Conservation (phyloP, 495 filamentous ascomycete species). For the Podospora sp. region DNA sequence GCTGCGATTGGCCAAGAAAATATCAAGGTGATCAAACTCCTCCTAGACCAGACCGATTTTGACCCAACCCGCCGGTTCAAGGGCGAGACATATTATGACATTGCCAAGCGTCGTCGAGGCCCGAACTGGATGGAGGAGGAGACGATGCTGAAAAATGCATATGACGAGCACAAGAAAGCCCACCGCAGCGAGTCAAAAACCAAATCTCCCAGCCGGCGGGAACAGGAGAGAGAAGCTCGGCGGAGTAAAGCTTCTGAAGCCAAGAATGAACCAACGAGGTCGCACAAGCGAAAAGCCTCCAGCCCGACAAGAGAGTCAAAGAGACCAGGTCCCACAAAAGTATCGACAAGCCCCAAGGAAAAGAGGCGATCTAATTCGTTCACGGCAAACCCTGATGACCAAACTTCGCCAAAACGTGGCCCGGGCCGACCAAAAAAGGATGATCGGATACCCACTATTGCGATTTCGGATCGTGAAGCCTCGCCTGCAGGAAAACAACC, state of each 20-base stretch:
- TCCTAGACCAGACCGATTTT: constrained; percentile 77
- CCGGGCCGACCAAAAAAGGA: constrained; percentile 54
- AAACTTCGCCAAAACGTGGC: constrained; percentile 50
- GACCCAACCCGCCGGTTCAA: constrained; percentile 72
- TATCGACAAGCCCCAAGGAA: constrained; percentile 45
- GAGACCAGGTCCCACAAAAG: constrained; percentile 35
- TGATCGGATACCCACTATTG: constrained; percentile 46
- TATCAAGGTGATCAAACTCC: constrained; percentile 74
- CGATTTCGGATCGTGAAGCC: constrained; percentile 56
- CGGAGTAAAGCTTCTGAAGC: constrained; percentile 49
- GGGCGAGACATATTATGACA: constrained; percentile 79
- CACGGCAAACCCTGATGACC: constrained; percentile 41
- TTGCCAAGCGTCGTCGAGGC: constrained; percentile 78
- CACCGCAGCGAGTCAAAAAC: constrained; percentile 47
- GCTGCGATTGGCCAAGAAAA: constrained; percentile 92
- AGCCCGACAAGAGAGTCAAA: constrained; percentile 52
- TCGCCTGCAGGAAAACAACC: constrained; percentile 47
- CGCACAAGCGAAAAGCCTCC: constrained; percentile 52
- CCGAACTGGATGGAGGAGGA: constrained; percentile 89
- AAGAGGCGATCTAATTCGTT: constrained; percentile 45
- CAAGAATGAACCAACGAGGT: constrained; percentile 39
- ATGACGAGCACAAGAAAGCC: constrained; percentile 62
- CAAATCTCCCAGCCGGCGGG: constrained; percentile 57
- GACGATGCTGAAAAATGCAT: constrained; percentile 76
- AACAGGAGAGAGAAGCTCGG: constrained; percentile 59